These are phyloP conservation scores for Clarireedia paspali DNA, from an alignment of 2,329 filamentous ascomycete genomes.

Conservation along the genomic window DNA sequence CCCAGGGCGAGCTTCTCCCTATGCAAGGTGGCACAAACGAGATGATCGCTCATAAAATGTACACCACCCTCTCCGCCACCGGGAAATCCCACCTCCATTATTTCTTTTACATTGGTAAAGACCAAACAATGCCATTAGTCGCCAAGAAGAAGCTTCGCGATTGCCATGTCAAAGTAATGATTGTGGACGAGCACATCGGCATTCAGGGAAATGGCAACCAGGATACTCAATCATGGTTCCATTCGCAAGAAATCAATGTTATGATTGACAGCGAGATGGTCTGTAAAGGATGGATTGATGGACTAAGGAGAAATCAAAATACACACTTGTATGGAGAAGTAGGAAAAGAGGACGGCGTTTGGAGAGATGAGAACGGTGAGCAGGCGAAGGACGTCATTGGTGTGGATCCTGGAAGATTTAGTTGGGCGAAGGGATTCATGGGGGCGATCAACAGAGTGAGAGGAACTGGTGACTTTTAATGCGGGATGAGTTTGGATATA, in stretches of 20 bases:
- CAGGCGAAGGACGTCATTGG: constrained; percentile 43
- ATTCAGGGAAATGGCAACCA: constrained; percentile 73
- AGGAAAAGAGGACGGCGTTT: constrained; percentile 48
- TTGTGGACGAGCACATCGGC: constrained; percentile 60
- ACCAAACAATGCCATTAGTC: constrained; percentile 60
- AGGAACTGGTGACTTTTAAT: constrained; percentile 44
- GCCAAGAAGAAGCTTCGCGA: constrained; percentile 57
- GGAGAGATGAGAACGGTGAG: constrained; percentile 46
- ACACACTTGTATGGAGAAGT: constrained; percentile 51
- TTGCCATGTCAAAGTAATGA: constrained; percentile 73
- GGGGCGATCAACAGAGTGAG: constrained; percentile 51
- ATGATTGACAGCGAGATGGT: constrained; percentile 59
- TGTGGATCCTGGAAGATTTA: constrained; percentile 45
- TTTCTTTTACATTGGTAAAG: constrained; percentile 66
- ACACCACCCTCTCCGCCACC: constrained; percentile 42
- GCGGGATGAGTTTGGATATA: not conserved
- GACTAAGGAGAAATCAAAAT: constrained; percentile 58
- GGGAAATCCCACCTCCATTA: constrained; percentile 48
- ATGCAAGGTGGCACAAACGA: constrained; percentile 72
- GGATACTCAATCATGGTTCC: constrained; percentile 74
- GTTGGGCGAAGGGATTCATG: constrained; percentile 49
- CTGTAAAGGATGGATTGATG: constrained; percentile 56
- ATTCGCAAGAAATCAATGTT: constrained; percentile 70
- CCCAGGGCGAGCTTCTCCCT: constrained; percentile 63
- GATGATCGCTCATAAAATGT: constrained; percentile 54